These are phyloP conservation scores for Colletotrichum gloeosporioides DNA, from an alignment of 2,329 filamentous ascomycete species.

Conservation along the genomic window DNA sequence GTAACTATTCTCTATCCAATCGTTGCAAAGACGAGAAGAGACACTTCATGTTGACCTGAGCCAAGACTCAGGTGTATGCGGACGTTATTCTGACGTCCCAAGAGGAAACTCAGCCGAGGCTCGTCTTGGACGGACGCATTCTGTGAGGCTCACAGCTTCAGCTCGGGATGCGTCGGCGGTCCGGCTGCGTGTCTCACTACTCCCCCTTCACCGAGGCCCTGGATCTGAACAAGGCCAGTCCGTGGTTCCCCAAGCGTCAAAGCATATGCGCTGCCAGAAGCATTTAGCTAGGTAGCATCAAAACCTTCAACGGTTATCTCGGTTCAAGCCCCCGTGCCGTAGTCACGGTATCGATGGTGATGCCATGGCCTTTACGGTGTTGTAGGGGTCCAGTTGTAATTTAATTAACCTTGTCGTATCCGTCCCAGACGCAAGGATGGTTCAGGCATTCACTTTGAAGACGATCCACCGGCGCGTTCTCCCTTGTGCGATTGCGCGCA, in stretches of 20 bases:
- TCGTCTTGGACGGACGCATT: background rate
- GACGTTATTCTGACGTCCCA: background rate
- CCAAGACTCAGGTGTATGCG: background rate
- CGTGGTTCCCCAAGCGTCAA: background rate
- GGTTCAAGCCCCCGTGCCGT: background rate
- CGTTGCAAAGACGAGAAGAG: background rate
- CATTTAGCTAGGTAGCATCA: background rate
- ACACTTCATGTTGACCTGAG: background rate
- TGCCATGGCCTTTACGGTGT: background rate
- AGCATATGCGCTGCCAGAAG: background rate
- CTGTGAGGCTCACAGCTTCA: background rate
- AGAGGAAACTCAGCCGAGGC: background rate
- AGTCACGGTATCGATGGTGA: background rate
- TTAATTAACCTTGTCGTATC: background rate
- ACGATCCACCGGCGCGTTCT: background rate
- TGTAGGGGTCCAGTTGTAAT: background rate
- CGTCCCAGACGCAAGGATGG: background rate
- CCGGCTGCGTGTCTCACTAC: background rate
- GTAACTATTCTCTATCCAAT: background rate
- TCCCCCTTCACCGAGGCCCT: background rate
- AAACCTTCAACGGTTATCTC: background rate
- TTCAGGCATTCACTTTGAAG: constrained; percentile 1
- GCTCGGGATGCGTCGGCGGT: background rate
- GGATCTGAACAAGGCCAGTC: background rate
- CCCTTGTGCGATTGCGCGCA: background rate